These are phyloP conservation scores for Blumeria hordei DNA, from an alignment of 2,329 filamentous ascomycete genomes.

Conservation along the genomic window DNA sequence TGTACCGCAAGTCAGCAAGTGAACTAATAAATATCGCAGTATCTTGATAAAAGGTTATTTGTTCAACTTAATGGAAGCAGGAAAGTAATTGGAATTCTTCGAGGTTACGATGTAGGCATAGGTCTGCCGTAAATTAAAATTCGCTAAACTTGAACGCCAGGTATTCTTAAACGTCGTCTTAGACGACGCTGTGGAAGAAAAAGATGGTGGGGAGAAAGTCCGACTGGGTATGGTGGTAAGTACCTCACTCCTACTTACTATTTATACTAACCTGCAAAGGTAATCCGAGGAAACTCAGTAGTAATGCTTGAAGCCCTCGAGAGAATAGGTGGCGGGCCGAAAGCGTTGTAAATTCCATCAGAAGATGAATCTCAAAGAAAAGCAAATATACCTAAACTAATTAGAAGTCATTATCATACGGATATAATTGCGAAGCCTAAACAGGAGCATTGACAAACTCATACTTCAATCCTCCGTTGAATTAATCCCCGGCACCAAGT, in stretches of 20 bases:
- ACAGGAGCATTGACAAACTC: no score
- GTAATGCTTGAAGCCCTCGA: conserved; percentile 83
- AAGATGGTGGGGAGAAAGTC: conserved; percentile 71
- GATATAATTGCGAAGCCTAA: no score
- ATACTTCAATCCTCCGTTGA: no score
- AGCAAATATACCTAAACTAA: no score
- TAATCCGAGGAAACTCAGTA: conserved; percentile 93
- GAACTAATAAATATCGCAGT: conserved; percentile 27
- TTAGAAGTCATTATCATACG: no score
- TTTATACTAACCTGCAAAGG: conserved; percentile 22
- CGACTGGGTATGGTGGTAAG: conserved; percentile 78
- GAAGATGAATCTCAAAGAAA: no score
- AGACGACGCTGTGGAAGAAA: conserved; percentile 91
- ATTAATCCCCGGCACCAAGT: no score
- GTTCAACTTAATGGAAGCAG: conserved; percentile 94
- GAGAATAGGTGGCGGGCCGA: conserved; percentile 33
- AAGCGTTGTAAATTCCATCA: no score
- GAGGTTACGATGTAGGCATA: conserved; percentile 70
- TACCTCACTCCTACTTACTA: conserved; percentile 8
- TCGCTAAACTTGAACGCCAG: conserved; percentile 20
- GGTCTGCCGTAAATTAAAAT: neutral
- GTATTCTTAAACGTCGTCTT: conserved; percentile 97
- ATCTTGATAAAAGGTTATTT: conserved; percentile 96
- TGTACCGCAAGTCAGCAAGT: no score
- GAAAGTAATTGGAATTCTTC: conserved; percentile 82